Base-by-base conservation (phyloP, 345 rosid genomes). In the Cardamine chenopodiifolia region DNA sequence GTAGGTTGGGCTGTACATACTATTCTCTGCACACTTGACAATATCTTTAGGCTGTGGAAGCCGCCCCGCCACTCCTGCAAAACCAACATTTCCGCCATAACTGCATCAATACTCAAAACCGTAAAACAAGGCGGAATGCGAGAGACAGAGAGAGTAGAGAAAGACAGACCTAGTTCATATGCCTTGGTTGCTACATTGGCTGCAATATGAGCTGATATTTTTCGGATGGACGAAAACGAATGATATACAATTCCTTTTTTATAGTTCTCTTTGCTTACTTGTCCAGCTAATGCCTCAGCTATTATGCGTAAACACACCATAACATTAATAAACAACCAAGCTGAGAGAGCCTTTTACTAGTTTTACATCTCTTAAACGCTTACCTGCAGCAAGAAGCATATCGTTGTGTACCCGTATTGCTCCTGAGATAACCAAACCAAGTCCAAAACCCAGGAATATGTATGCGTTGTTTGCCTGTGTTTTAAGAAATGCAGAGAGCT, bases 141-240 rank as follows among this genome's bases (percentile, higher is more conserved):
- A 37, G 14, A 23, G 62, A n/a, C n/a, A 37, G 40, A 68, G 13
- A 45, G 34, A 57, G 39, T 0, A 34, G 0, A 10, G 47, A 15
- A 25, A 56, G 17, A 75, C 72, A 80, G 42, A 94, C 98, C 97
- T 15, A 90, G 92, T 73, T 96, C 96, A 57, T 96, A 96, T 4
- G 94, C 98, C 82, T 92, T 95, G 7, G 88, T 87, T 69, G 97
- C 99, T 9, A 90, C 98, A n/a, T 78, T 83, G 56, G 97, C 96
- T 40, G 99, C 99, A n/a, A 96, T 96, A 18, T 82, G 62, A 40
- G 99, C 98, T 6, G 99, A 96, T 32, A 96, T 92, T 42, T 86
- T 90, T 44, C 98, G 82, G 18, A 96, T 96, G 31, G 84, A 85
- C 9, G 89, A 81, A 74, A 96, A 88, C 13, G 97, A 89, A 5